Conservation (phyloP, 2,329 filamentous ascomycete genomes). For the Monilinia aucupariae region DNA sequence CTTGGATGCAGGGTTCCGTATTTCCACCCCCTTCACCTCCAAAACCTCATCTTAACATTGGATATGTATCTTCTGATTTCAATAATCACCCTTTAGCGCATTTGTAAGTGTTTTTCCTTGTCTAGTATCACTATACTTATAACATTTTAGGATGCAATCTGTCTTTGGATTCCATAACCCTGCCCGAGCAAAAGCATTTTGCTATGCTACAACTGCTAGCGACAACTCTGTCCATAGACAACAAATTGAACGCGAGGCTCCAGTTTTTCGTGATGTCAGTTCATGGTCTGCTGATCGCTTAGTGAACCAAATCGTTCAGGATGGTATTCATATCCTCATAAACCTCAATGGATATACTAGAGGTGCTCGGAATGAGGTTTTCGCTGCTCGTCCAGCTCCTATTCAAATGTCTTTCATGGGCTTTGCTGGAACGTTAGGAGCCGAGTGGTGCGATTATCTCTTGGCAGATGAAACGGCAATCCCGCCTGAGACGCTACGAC, state of each 20-base stretch:
- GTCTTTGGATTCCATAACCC: conserved; percentile 88
- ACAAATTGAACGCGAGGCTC: conserved; percentile 89
- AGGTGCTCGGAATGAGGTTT: conserved; percentile 94
- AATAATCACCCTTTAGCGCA: conserved; percentile 97
- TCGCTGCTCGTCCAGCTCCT: conserved; percentile 87
- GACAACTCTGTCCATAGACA: conserved; percentile 84
- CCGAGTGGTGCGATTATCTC: conserved; percentile 98
- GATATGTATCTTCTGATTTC: conserved; percentile 97
- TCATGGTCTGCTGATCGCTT: conserved; percentile 79
- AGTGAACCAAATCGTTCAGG: conserved; percentile 77
- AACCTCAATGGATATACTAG: conserved; percentile 98
- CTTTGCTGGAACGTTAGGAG: conserved; percentile 90
- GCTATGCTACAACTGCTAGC: conserved; percentile 90
- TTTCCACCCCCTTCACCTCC: conserved; percentile 84
- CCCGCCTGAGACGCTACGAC: conserved; percentile 73
- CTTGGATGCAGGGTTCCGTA: conserved; percentile 78
- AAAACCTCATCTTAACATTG: conserved; percentile 76
- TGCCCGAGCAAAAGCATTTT: conserved; percentile 72
- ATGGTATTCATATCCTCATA: conserved; percentile 88
- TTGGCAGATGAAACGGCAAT: conserved; percentile 85
- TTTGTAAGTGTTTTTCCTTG: conserved; percentile 47
- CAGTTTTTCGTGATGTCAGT: conserved; percentile 84
- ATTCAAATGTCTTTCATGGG: conserved; percentile 99
- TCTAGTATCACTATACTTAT: neutral
- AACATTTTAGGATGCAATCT: conserved; percentile 71